Base-by-base conservation (phyloP, 805 yeast species). In the Blastobotrys muscicola region DNA sequence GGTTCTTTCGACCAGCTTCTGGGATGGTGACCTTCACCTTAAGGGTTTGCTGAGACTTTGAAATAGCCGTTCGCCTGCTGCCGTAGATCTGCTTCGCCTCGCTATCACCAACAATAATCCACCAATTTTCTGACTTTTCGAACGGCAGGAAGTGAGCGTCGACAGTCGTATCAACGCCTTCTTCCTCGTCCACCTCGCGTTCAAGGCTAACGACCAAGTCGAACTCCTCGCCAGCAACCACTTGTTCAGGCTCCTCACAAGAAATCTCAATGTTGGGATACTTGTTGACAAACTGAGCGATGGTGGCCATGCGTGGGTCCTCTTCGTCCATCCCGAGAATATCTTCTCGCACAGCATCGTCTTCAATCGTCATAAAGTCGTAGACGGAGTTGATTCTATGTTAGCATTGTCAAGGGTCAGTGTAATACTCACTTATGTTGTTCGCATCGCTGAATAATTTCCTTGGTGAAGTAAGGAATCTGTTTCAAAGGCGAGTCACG, bases 231-330 rank as follows among this genome's bases (percentile, higher is more conserved):
- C 75, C 73, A 3, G 60, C 53, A n/a, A 76, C 48, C 0, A 67
- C 62, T 9, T 51, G 55, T 8, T 68, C 65, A 1, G 61, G 56
- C 3, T 82, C 41, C 30, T 71, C 68, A 53, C 77, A 80, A 2
- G 74, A 65, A 8, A 81, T 31, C 41, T 90, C 97, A 43, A 92
- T 68, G 56, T 83, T 84, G 10, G 98, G 98, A 60, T 83, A 92
- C 48, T 74, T 76, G 62, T 92, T 92, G 43, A 87, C 94, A 67
- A 90, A 92, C 12, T 76, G 76, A 0, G 97, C 97, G 40, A 90
- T 87, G 16, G 69, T 70, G 33, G 70, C 67, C 52, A 89, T 63
- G 13, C 61, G 43, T 7, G 49, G 49, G 36, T 67, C 64, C 2
- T 58, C 59, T 2, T 73, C 75, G 8, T 68, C 62, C 49, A 80